phyloP scores from a whole-genome alignment of 1,284 basidiomycete genomes.

The Moesziomyces aphidis region DNA sequence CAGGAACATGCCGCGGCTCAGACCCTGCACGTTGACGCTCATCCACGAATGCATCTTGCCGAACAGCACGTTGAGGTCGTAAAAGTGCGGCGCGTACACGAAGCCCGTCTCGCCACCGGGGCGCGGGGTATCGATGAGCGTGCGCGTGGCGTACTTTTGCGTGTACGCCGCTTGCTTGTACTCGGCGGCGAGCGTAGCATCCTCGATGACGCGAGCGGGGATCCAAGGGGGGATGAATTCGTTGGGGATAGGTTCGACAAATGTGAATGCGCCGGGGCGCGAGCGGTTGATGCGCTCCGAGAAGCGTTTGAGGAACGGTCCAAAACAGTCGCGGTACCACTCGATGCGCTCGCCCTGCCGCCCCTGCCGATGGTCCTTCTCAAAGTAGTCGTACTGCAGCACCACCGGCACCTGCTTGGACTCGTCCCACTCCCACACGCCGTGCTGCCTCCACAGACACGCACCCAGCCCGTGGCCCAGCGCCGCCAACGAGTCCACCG shows the following conservation, averaged over 20 bases:
- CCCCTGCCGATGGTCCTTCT: slow-evolving; percentile 68
- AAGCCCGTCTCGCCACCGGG: slow-evolving; percentile 42
- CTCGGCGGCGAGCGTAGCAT: slow-evolving; percentile 8
- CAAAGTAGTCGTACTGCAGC: slow-evolving; percentile 87
- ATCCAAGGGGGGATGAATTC: slow-evolving; percentile 65
- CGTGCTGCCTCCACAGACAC: slow-evolving; percentile 91
- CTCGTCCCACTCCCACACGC: slow-evolving; percentile 90
- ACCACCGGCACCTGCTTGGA: slow-evolving; percentile 78
- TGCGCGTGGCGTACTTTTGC: slow-evolving; percentile 45
- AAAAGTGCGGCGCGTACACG: slow-evolving; percentile 66
- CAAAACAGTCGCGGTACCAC: slow-evolving; percentile 66
- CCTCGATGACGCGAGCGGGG: slow-evolving; percentile 18
- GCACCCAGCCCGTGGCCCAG: slow-evolving; percentile 8
- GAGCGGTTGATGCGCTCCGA: slow-evolving; percentile 33
- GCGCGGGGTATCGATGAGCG: slow-evolving; percentile 43
- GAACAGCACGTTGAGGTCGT: slow-evolving; percentile 67
- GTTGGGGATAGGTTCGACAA: slow-evolving; percentile 66
- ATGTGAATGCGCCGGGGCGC: slow-evolving; percentile 11
- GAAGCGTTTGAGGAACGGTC: slow-evolving; percentile 56
- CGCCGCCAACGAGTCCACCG: background rate
- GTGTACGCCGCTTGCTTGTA: slow-evolving; percentile 27
- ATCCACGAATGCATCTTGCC: slow-evolving; percentile 52
- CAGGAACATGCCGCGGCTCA: slow-evolving; percentile 61
- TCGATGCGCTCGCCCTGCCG: slow-evolving; percentile 47
- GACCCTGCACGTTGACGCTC: slow-evolving; percentile 65